These are phyloP conservation scores for Pugionium cornutum DNA, from an alignment of 345 rosid genomes.

Conservation along the genomic window DNA sequence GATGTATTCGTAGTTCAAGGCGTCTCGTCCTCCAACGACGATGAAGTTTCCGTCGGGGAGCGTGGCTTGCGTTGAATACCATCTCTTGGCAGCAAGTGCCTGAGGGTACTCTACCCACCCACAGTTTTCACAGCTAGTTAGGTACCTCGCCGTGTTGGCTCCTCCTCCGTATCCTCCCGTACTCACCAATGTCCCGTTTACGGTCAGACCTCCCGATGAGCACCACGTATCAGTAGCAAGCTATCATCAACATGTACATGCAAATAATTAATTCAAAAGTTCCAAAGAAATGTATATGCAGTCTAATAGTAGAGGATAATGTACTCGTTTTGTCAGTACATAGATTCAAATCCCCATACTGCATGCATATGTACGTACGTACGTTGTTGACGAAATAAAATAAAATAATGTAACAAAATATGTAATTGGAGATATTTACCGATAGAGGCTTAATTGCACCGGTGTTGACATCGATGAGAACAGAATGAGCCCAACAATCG, in stretches of 20 bases:
- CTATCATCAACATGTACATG: conserved; percentile 41
- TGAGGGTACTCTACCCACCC: conserved; percentile 69
- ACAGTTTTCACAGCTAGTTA: conserved; percentile 44
- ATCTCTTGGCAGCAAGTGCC: conserved; percentile 69
- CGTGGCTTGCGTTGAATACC: conserved; percentile 84
- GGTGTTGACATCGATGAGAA: conserved; percentile 53
- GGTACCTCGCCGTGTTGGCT: conserved; percentile 61
- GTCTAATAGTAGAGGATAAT: no score
- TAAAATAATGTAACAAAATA: neutral
- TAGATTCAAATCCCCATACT: no score
- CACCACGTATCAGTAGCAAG: conserved; percentile 89
- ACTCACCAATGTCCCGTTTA: conserved; percentile 68
- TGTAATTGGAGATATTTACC: conserved; percentile 35
- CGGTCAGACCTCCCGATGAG: conserved; percentile 79
- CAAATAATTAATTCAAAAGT: conserved; percentile 16
- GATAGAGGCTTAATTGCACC: conserved; percentile 48
- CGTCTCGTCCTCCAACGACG: conserved; percentile 78
- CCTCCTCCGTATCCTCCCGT: conserved; percentile 78
- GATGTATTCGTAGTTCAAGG: conserved; percentile 75
- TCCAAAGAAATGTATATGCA: neutral
- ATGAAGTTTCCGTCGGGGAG: conserved; percentile 69
- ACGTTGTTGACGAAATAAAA: no score
- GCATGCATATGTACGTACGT: no score
- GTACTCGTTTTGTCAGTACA: no score
- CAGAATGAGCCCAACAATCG: conserved; percentile 79